phyloP scores from a whole-genome alignment of 2,329 filamentous ascomycete species.

The Colletotrichum theobromicola region DNA sequence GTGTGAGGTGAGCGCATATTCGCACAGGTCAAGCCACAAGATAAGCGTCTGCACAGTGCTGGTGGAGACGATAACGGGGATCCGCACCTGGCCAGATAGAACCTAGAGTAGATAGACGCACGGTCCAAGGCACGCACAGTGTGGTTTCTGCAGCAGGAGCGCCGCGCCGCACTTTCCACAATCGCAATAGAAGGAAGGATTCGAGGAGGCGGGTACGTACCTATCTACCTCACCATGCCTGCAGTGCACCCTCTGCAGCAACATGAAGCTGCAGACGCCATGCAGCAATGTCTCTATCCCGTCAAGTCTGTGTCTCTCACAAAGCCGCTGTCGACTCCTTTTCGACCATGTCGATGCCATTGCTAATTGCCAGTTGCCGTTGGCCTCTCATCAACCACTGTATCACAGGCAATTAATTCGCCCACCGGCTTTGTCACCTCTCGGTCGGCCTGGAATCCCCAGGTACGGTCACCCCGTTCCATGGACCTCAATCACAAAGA shows the following conservation, averaged over 20 bases:
- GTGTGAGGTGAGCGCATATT: neutral
- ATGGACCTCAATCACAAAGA: neutral
- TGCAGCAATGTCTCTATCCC: slow-evolving; percentile 11
- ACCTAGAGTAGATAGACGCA: neutral
- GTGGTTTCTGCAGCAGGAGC: neutral
- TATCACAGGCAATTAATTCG: neutral
- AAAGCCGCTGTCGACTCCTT: neutral
- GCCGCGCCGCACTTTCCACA: neutral
- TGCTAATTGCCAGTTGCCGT: neutral
- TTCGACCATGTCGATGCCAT: neutral
- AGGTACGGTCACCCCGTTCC: neutral
- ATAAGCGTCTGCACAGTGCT: neutral
- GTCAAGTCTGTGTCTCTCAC: neutral
- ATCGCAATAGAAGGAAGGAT: no score
- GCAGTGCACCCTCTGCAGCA: neutral
- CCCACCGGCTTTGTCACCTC: neutral
- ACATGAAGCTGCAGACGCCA: slow-evolving; percentile 10
- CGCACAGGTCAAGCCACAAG: neutral
- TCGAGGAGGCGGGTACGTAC: no score
- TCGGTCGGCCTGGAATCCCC: neutral
- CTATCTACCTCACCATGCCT: neutral
- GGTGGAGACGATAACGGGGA: neutral
- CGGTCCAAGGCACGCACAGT: neutral
- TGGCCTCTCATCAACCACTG: neutral
- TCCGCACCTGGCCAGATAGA: slow-evolving; percentile 5